These are phyloP conservation scores for Aspergillus fijiensis DNA, from an alignment of 2,329 filamentous ascomycete genomes.

Conservation along the genomic window DNA sequence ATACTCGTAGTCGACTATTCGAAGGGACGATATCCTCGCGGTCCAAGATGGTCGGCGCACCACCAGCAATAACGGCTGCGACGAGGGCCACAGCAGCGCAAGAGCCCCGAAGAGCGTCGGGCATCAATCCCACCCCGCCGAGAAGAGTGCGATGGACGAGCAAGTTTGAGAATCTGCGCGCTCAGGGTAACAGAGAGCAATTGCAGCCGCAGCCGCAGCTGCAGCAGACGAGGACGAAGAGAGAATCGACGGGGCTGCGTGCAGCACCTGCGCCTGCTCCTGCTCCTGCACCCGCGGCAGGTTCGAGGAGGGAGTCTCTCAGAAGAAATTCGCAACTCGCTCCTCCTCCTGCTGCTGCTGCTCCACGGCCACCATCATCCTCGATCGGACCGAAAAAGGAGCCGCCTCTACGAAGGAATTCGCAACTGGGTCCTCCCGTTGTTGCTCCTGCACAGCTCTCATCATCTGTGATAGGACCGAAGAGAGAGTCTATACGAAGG, in stretches of 20 bases:
- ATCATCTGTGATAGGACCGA: too few species aligned
- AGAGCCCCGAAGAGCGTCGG: neutral
- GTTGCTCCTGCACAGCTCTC: too few species aligned
- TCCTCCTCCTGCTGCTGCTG: too few species aligned
- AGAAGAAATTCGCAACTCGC: too few species aligned
- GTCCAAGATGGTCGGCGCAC: neutral
- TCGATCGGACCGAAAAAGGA: too few species aligned
- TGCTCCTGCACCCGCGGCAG: too few species aligned
- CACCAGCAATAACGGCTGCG: neutral
- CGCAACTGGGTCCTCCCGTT: too few species aligned
- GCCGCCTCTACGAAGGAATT: too few species aligned
- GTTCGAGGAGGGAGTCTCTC: too few species aligned
- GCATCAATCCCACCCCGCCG: neutral
- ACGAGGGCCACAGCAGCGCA: neutral
- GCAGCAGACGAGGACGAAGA: neutral
- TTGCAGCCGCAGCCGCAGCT: too few species aligned
- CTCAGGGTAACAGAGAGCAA: neutral
- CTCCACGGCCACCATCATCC: too few species aligned
- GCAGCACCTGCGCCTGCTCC: neutral
- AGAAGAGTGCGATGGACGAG: slow-evolving; percentile 9
- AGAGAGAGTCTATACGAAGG: too few species aligned
- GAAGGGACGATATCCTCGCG: neutral
- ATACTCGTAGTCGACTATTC: neutral
- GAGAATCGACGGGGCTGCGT: neutral
- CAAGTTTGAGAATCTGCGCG: slow-evolving; percentile 6